Base-by-base conservation (phyloP, 2,329 filamentous ascomycete genomes). In the Emergomyces orientalis region DNA sequence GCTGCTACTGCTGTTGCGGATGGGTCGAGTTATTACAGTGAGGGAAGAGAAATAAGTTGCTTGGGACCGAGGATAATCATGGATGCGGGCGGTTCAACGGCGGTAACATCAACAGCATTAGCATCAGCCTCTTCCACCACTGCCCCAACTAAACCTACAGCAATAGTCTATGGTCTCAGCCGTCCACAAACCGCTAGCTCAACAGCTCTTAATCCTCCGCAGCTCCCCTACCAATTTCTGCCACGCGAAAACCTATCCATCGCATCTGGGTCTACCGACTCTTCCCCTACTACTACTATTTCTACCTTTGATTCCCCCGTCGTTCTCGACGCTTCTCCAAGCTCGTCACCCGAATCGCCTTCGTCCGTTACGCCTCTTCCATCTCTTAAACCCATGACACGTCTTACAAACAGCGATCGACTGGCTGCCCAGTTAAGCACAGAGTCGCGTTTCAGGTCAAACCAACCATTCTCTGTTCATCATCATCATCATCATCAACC, bases 231-330 rank as follows among this genome's bases (percentile, higher is more conserved):
- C 65, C 30, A 72, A 68, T 47, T 74, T 75, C 51, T 68, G 74
- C n/a, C 76, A 77, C 77, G 77, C 37, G 72, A 74, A 66, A 79
- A 76, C 67, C 69, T 78, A 47, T 78, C 77, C 13, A 71, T 74
- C 60, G 72, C 72, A n/a, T 90, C 89, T 19, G 90, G 90, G 67
- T 97, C 94, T 1, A 90, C 90, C 51, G 92, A 96, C 71, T 96
- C 93, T 27, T 97, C 93, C 9, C 94, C 94, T 1, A 97, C 93
- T 8, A 97, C 92, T 3, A 96, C 93, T 1, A 84, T 94, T 59
- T 96, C 91, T 6, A 96, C 91, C 25, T 90, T 93, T 66, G 93
- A 96, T 77, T 95, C 92, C 5, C 93, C 91, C 9, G 90, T 91
- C 37, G 82, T 94, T 58, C 92, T 92, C 37, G 93, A 97, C 70